Percentiles rank a stretch among this genome's conserved stretches.
These are phyloP conservation scores for Amanita subjunquillea DNA, from an alignment of 768 basidiomycete species.

Conservation along the genomic window DNA sequence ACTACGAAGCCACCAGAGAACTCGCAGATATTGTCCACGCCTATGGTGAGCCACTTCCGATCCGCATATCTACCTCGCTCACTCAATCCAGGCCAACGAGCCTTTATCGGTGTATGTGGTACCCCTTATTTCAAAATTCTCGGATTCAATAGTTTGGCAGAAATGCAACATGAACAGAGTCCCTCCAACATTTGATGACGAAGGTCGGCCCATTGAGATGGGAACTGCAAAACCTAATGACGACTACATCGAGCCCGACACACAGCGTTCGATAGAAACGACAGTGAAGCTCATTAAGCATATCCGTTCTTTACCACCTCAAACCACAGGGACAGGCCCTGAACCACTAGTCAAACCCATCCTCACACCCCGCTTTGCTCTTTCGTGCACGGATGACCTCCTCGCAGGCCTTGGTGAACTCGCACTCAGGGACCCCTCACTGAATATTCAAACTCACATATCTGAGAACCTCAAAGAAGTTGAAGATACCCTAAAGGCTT, in stretches of 20 bases:
- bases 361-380: conserved; percentile 93
- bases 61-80: not conserved
- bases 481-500: conserved; percentile 50
- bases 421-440: conserved; percentile 42
- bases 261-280: conserved; percentile 43
- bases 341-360: conserved; percentile 77
- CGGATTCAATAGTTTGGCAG: conserved; percentile 20
- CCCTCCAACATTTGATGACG: conserved; percentile 29
- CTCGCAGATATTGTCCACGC: conserved; percentile 66
- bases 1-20: conserved; percentile 69
- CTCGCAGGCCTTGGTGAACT: conserved; percentile 52
- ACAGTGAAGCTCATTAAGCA: conserved; percentile 60
- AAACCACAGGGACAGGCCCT: conserved; percentile 13
- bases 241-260: conserved; percentile 57
- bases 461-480: conserved; percentile 78
- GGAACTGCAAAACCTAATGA: not conserved
- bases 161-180: conserved; percentile 90
- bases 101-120: conserved; percentile 67
- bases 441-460: conserved; percentile 89
- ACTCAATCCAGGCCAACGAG: conserved; percentile 53
- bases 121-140: not conserved
- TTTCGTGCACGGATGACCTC: conserved; percentile 72
- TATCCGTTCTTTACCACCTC: conserved; percentile 45
- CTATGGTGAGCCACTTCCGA: conserved; percentile 33
- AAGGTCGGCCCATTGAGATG: not conserved